Evolutionary conservation across 164 flowering plant genomes (phyloP).

Genomic region (grape (Vitis vinifera)): DNA sequence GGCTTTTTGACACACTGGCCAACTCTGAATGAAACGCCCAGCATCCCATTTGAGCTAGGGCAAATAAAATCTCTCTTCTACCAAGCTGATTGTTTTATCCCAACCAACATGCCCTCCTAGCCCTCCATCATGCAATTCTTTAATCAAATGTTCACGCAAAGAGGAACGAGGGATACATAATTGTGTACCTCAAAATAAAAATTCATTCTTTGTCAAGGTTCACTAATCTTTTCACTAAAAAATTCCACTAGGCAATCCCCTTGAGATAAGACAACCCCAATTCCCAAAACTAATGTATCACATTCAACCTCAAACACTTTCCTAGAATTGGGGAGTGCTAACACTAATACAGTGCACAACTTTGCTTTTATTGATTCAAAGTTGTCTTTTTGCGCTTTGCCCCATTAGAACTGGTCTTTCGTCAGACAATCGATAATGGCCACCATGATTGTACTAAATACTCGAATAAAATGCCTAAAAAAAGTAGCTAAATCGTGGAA

Average conservation of each 20-base stretch:
- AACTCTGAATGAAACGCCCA: not conserved
- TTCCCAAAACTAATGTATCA: conserved; percentile 1
- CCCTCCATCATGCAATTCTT: not conserved
- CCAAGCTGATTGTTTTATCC: not conserved
- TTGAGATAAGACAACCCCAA: conserved; percentile 5
- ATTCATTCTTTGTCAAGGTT: conserved; percentile 2
- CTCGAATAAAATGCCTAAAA: not conserved
- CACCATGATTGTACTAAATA: not conserved
- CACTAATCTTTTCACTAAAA: conserved; percentile 11
- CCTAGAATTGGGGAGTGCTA: conserved; percentile 3
- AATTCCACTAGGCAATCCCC: conserved; percentile 3
- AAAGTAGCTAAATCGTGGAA: not conserved
- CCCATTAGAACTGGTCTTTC: conserved; percentile 1
- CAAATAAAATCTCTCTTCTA: conserved; percentile 1
- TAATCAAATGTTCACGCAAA: not conserved
- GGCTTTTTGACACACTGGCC: not conserved
- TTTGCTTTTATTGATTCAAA: conserved; percentile 4
- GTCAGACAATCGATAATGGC: not conserved
- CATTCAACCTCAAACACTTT: conserved; percentile 11
- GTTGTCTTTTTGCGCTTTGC: not conserved
- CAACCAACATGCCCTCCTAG: not conserved
- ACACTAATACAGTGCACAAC: not conserved
- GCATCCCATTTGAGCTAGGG: not conserved
- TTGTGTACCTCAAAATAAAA: not conserved
- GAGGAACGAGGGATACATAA: not conserved